Conservation (phyloP, 2,329 filamentous ascomycete species). For the Fusarium veterinarium region DNA sequence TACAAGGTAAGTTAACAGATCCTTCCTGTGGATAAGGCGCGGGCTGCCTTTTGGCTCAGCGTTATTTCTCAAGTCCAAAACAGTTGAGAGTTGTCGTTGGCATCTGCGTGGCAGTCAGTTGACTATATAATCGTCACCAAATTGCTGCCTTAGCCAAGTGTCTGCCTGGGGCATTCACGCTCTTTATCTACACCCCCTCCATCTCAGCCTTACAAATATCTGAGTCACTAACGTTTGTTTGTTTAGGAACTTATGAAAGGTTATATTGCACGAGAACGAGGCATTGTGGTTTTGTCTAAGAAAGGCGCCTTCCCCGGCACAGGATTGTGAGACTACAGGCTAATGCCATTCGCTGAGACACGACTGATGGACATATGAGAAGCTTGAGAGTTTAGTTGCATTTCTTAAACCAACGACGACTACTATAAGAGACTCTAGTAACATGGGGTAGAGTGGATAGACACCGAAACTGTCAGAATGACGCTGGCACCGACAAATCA, state of each 20-base stretch:
- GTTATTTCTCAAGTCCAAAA: neutral
- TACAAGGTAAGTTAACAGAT: conserved; percentile 79
- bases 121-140: conserved; percentile 44
- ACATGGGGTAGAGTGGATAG: conserved; percentile 15
- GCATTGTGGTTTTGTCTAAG: conserved; percentile 93
- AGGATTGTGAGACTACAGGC: conserved; percentile 61
- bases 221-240: conserved; percentile 50
- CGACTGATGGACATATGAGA: conserved; percentile 8
- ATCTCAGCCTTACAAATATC: conserved; percentile 40
- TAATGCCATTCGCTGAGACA: conserved; percentile 13
- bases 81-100: conserved; percentile 4
- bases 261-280: conserved; percentile 92
- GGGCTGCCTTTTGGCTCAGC: conserved; percentile 11
- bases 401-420: conserved; percentile 13
- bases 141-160: conserved; percentile 36
- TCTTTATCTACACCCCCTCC: conserved; percentile 34
- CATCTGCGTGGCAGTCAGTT: conserved; percentile 36
- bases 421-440: conserved; percentile 12
- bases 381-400: conserved; percentile 18
- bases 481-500: conserved; percentile 42
- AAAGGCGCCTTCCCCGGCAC: conserved; percentile 94
- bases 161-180: conserved; percentile 40
- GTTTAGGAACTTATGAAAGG: conserved; percentile 92
- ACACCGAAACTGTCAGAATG: conserved; percentile 22
- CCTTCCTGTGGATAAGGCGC: conserved; percentile 3